Evolutionary conservation across 768 basidiomycete species (phyloP), one percentile per base, ranked within the genome.

Genomic region (Phaffia australis): DNA sequence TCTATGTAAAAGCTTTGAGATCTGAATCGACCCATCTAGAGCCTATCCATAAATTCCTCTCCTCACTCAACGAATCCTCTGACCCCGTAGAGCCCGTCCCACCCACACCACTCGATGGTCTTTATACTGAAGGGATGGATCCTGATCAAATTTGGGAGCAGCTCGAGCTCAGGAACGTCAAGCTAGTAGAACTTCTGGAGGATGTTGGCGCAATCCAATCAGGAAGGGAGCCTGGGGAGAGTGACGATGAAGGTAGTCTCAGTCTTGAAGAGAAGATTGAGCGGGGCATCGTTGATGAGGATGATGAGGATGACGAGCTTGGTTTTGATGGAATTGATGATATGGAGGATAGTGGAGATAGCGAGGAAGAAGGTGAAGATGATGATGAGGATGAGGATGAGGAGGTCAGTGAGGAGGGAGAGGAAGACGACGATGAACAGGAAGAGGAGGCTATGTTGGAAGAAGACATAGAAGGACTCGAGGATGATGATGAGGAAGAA

Each of bases 101-200:
- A 1, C 74, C 74, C 29, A 95, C 94, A 0, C 92, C 92, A 7
- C 76, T 97, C 2, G 79, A 83, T 8, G 82, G 82, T 47, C 81
- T 99, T 23, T 87, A 84, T 67, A 70, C 66, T 48, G 71, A 71
- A 23, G 85, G 82, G 21, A 85, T 95, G 83, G 86, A 85, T 71
- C 81, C 83, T 27, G 88, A 89, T 65, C 92, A 94, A 75, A 79
- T 97, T 30, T 99, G 94, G 94, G 86, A 85, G 50, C 94, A 99
- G 77, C 76, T 98, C 63, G 94, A 98, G 73, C 79, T 99, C 63
- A 80, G 89, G 54, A 79, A 85, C 19, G 81, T 83, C 69, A 81
- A 81, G 55, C 78, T 97, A 27, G 87, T 86, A 69, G 81, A 82
- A 51, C 81, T 87, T 59, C 77, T 69, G 32, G 63, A 60, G 29